Percentiles rank a stretch among this genome's conserved stretches.
Conservation (phyloP, 306 rosid species). For the Oemleria cerasiformis region DNA sequence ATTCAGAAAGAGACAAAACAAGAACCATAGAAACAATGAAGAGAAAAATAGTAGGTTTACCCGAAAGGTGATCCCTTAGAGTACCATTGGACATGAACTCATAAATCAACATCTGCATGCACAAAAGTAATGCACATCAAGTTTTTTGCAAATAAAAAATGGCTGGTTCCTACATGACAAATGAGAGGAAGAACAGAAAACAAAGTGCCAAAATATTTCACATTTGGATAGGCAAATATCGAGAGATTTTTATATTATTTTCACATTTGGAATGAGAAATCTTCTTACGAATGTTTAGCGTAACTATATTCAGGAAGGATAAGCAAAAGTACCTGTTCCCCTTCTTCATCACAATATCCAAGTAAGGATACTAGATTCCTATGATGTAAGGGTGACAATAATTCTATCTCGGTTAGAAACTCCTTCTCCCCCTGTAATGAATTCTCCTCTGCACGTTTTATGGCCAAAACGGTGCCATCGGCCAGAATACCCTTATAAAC, state of each 20-base stretch:
- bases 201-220: neutral
- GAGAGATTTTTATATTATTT: neutral
- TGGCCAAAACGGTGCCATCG: constrained; percentile 65
- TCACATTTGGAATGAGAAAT: neutral
- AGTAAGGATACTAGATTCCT: constrained; percentile 76
- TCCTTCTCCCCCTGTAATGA: constrained; percentile 84
- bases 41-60: constrained; percentile 39
- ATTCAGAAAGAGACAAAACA: neutral
- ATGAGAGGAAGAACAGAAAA: neutral
- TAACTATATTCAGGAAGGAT: neutral
- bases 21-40: constrained; percentile 6
- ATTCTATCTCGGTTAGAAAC: constrained; percentile 80
- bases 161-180: neutral
- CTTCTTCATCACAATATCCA: constrained; percentile 80
- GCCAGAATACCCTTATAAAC: constrained; percentile 68
- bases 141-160: constrained; percentile 21
- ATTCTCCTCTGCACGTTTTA: constrained; percentile 82
- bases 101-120: constrained; percentile 89
- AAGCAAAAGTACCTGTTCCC: constrained; percentile 59
- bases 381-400: constrained; percentile 78
- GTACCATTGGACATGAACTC: constrained; percentile 91
- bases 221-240: neutral
- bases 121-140: constrained; percentile 22
- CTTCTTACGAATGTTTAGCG: neutral
- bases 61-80: constrained; percentile 88